Evolutionary conservation across 805 yeast species (phyloP), one percentile per base, ranked within the genome.

Genomic region (Candida quercuum): DNA sequence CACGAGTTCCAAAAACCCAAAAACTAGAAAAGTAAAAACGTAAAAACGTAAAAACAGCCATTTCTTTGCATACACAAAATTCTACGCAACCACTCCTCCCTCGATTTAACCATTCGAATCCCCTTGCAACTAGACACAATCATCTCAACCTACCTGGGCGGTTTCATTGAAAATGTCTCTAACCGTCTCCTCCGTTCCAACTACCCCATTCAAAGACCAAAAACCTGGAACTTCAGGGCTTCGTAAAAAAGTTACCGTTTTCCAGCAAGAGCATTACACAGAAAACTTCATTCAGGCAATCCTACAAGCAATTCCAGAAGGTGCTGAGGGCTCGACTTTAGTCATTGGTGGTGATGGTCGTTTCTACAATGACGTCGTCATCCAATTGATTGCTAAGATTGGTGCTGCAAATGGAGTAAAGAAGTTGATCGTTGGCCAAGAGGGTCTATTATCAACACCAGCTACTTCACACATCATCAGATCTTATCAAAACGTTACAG

Each of bases 311-410:
- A 89, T 91, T 49, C 98, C 98, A 16, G 96, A 91, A 60, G 97
- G 97, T 21, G 65, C 80, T 7, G 38, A 74, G 38, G 83, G 67
- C 40, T 71, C 96, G 4, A 77, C 83, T 4, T 67, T 91, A 42
- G 97, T 89, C 2, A 80, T 91, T 47, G 99, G 99, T 42, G 99
- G 99, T 42, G 99, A 91, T 60, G 98, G 98, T 32, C 80, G 99
- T 51, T 91, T 70, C 70, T 93, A 87, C 69, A 89, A 89, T 58
- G 83, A 76, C 49, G 72, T 69, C 32, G 89, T 88, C 28, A 76
- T 93, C 52, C 86, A 87, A 57, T 65, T 81, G 56, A 91, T 91
- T 52, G 83, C 86, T 25, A 65, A 78, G 49, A 86, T 91, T 37
- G 82, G 86, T 42, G 94, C 95, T 23, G 99, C 91, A 33, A 91